Conservation (phyloP, 2,329 filamentous ascomycete genomes). For the Cyclaneusma minus region DNA sequence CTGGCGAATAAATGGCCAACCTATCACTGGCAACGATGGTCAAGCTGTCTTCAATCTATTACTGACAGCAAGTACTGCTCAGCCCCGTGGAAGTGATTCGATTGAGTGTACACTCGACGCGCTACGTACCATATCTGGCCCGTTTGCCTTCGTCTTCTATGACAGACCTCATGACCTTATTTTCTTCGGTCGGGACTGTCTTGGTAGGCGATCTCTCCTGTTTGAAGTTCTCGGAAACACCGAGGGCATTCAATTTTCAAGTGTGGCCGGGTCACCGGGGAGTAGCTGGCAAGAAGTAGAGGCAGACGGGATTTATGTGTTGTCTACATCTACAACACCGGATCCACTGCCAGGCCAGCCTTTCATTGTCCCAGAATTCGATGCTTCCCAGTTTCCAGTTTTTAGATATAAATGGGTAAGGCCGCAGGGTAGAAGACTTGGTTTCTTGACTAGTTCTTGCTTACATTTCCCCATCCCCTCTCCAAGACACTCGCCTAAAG, state of each 20-base stretch:
- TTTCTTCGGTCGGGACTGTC: conserved; percentile 74
- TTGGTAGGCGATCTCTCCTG: conserved; percentile 75
- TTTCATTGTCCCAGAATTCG: too few relatives aligned
- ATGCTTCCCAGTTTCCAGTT: too few relatives aligned
- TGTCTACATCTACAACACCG: conserved; percentile 3
- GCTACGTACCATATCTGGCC: conserved; percentile 54
- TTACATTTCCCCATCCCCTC: too few relatives aligned
- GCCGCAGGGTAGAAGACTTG: too few relatives aligned
- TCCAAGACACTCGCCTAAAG: too few relatives aligned
- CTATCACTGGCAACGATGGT: conserved; percentile 65
- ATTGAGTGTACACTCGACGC: conserved; percentile 28
- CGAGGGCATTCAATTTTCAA: conserved; percentile 46
- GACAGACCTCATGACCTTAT: conserved; percentile 45
- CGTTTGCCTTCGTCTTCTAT: conserved; percentile 80
- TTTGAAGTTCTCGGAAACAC: conserved; percentile 27
- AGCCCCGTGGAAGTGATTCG: conserved; percentile 7
- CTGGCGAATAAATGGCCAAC: conserved; percentile 52
- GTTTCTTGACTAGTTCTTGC: too few relatives aligned
- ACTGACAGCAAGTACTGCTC: conserved; percentile 18
- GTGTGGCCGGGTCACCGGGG: conserved; percentile 41
- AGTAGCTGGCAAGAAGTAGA: conserved; percentile 63
- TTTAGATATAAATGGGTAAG: too few relatives aligned
- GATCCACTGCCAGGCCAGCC: too few relatives aligned
- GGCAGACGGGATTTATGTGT: conserved; percentile 60
- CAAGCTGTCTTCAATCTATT: conserved; percentile 50